Evolutionary conservation across 352 stramenopile genomes (phyloP), one percentile per base, ranked within the genome.

Genomic region (Phytophthora vignae): DNA sequence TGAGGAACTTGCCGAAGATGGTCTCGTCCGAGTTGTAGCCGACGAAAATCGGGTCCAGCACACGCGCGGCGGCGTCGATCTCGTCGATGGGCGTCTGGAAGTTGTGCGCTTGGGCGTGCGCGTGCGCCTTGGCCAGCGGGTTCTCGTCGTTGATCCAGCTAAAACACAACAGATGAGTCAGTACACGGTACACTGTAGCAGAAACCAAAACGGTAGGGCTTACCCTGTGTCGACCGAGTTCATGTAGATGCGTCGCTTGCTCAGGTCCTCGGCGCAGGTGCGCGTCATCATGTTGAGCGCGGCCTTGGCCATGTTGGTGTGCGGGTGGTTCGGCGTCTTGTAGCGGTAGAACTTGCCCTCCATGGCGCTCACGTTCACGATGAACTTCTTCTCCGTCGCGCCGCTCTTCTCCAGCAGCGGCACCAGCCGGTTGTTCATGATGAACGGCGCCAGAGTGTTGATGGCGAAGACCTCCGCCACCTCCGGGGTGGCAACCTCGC

Each of bases 61-160:
- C 96, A 31, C 97, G 91, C 14, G 96, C 93, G 6, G 97, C 90
- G 3, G 97, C 97, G 81, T 99, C 97, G 50, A 99, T 92, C 82
- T 99, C 97, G 82, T 99, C 97, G 70, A 99, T 99, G 7, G 97
- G 97, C 29, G 97, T 99, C 86, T 96, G 96, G 82, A 99, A 99
- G 58, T 98, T 83, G 79, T 98, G 97, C 12, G 78, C 90, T 56
- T 92, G 69, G 0, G 95, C 95, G 67, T 98, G 96, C 42, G 96
- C 95, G 55, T 94, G 93, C 5, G 97, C 96, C 77, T 97, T 97
- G 60, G 98, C 88, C 33, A 98, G 71, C 44, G 97, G 97, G 84
- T 99, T 99, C 75, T 99, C 97, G 79, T 99, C 96, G 80, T 99
- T 99, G 82, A 99, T 99, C 97, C 97, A 99, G 67, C 89, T 93